Conservation (phyloP, 2,329 filamentous ascomycete genomes). For the Fusarium humuli region DNA sequence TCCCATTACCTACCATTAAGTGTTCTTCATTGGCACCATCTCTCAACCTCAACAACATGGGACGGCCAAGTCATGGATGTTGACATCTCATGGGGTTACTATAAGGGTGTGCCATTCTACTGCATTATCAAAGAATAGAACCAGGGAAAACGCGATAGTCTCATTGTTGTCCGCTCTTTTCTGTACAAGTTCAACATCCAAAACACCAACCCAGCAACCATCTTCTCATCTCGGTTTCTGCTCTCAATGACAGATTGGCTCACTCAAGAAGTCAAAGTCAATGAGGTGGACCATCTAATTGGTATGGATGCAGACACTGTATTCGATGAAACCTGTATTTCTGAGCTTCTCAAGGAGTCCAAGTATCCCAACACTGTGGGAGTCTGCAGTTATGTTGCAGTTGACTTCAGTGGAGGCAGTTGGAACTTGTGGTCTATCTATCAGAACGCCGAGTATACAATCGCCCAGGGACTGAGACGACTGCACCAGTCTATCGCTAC, state of each 20-base stretch:
- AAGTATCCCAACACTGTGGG: constrained; percentile 55
- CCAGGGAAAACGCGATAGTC: constrained; percentile 57
- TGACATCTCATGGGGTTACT: constrained; percentile 52
- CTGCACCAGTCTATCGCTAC: constrained; percentile 44
- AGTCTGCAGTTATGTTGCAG: constrained; percentile 56
- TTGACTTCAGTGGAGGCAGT: constrained; percentile 40
- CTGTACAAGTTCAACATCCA: constrained; percentile 57
- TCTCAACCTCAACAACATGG: constrained; percentile 54
- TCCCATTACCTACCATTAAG: background rate
- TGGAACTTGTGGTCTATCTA: constrained; percentile 46
- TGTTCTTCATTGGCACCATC: constrained; percentile 48
- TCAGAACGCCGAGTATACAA: constrained; percentile 45
- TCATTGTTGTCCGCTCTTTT: constrained; percentile 57
- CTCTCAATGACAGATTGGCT: constrained; percentile 50
- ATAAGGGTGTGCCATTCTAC: constrained; percentile 55
- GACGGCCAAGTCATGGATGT: constrained; percentile 54
- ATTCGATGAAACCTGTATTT: constrained; percentile 54
- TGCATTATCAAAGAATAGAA: constrained; percentile 58
- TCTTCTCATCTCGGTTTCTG: constrained; percentile 54
- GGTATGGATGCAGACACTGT: constrained; percentile 58
- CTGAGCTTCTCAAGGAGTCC: constrained; percentile 50
- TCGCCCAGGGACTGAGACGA: constrained; percentile 44
- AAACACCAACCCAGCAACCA: constrained; percentile 49
- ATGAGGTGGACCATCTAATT: constrained; percentile 52
- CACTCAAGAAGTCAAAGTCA: constrained; percentile 45